Conservation (phyloP, 2,329 filamentous ascomycete genomes). For the Pestalotiopsis sp. region DNA sequence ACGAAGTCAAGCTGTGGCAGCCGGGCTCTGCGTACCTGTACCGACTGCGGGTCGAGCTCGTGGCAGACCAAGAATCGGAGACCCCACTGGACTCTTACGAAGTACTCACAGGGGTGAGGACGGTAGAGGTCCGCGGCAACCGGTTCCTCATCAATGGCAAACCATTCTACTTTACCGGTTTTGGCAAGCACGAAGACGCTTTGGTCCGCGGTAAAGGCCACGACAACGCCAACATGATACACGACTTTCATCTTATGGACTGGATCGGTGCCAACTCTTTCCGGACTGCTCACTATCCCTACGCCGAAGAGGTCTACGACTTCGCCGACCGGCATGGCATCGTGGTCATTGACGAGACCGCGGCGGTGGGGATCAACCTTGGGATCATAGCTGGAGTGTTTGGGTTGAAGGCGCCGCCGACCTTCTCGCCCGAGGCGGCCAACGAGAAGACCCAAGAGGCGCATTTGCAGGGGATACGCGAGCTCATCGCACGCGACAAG, state of each 20-base stretch:
- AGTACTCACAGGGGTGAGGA: constrained; percentile 24
- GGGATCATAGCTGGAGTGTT: constrained; percentile 18
- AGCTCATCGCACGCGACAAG: constrained; percentile 29
- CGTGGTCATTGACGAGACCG: constrained; percentile 30
- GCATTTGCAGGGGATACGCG: constrained; percentile 25
- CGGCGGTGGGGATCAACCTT: constrained; percentile 29
- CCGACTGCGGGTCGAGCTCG: not conserved
- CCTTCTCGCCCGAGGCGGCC: constrained; percentile 22
- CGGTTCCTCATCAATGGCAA: constrained; percentile 30
- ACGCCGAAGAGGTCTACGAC: constrained; percentile 31
- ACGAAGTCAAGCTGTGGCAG: not conserved
- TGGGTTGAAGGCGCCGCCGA: constrained; percentile 15
- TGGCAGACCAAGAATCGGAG: constrained; percentile 19
- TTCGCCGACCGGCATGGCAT: constrained; percentile 31
- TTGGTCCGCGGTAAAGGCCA: constrained; percentile 31
- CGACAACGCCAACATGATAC: constrained; percentile 32
- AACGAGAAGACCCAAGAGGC: constrained; percentile 19
- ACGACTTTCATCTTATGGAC: constrained; percentile 31
- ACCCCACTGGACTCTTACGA: not conserved
- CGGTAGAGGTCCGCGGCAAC: constrained; percentile 21
- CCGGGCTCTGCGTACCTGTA: not conserved
- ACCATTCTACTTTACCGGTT: constrained; percentile 33
- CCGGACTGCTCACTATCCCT: constrained; percentile 33
- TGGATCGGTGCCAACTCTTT: constrained; percentile 36
- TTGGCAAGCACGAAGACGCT: constrained; percentile 31